Evolutionary conservation across 441 rosid genomes (phyloP).

Genomic region (Rhodomyrtus psidioides): DNA sequence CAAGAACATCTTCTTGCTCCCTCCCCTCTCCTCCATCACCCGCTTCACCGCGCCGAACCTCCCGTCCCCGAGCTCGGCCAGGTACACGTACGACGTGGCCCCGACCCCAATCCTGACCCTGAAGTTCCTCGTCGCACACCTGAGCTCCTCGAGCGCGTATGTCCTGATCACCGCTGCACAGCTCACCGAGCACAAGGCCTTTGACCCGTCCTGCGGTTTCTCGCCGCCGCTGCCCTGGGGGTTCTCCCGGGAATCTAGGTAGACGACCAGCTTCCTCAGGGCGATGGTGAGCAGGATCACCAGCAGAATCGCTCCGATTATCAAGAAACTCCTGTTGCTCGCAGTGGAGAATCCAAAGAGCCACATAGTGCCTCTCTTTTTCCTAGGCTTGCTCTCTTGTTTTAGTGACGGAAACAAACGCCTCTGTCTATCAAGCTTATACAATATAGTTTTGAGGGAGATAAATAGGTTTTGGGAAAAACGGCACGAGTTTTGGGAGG

Average conservation of each 20-base stretch:
- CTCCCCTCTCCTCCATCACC: conserved; percentile 36
- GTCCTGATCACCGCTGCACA: conserved; percentile 19
- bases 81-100: conserved; percentile 34
- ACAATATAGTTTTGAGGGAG: not conserved
- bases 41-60: conserved; percentile 35
- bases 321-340: conserved; percentile 8
- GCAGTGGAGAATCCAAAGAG: conserved; percentile 31
- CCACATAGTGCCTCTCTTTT: conserved; percentile 17
- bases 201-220: not conserved
- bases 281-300: conserved; percentile 14
- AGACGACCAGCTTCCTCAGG: conserved; percentile 10
- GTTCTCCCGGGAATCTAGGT: conserved; percentile 8
- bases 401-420: not conserved
- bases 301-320: conserved; percentile 22
- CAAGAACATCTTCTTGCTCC: conserved; percentile 32
- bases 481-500: not conserved
- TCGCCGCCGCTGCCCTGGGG: not conserved
- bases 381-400: not conserved
- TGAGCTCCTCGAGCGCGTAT: conserved; percentile 29
- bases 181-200: not conserved
- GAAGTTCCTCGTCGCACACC: conserved; percentile 26
- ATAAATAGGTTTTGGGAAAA: not conserved
- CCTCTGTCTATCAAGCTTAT: not conserved
- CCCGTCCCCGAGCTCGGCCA: conserved; percentile 36
- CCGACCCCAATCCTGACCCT: conserved; percentile 27